Conservation (phyloP, 192 early-diverging fungal species). For the Ambispora gerdemannii region DNA sequence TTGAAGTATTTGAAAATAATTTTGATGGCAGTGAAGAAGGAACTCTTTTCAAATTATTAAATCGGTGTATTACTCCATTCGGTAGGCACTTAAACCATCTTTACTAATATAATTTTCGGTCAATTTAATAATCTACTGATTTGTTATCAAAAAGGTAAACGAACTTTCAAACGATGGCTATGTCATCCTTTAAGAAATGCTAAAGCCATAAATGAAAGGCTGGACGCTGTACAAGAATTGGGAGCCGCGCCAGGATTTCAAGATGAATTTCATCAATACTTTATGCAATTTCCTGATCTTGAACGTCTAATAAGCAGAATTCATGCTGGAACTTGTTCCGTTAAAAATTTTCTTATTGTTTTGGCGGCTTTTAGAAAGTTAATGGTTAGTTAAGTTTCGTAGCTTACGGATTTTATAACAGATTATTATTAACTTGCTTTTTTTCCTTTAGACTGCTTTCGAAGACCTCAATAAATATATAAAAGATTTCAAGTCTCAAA, state of each 20-base stretch:
- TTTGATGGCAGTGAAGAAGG: conserved; percentile 70
- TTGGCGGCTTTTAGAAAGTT: conserved; percentile 58
- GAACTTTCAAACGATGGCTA: conserved; percentile 75
- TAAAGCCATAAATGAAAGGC: conserved; percentile 71
- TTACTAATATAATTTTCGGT: too few species aligned
- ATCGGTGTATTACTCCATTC: conserved; percentile 84
- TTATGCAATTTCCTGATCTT: conserved; percentile 71
- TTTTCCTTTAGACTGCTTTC: conserved; percentile 41
- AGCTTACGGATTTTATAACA: too few species aligned
- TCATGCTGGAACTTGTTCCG: conserved; percentile 79
- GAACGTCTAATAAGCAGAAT: conserved; percentile 90
- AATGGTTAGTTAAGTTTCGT: conserved; percentile 40
- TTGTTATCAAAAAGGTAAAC: conserved; percentile 43
- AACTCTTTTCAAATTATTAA: conserved; percentile 81
- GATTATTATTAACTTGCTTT: too few species aligned
- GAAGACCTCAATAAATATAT: conserved; percentile 35
- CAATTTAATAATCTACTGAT: too few species aligned
- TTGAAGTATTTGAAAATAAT: conserved; percentile 88
- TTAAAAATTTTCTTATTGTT: conserved; percentile 77
- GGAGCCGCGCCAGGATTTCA: conserved; percentile 48
- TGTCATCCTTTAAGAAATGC: conserved; percentile 80
- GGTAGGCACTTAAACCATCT: conserved; percentile 41
- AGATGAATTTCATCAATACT: conserved; percentile 45
- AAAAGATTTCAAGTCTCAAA: conserved; percentile 52
- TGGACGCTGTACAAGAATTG: conserved; percentile 89